These are phyloP conservation scores for Hericium rajendrae DNA, from an alignment of 768 basidiomycete species.

Conservation along the genomic window DNA sequence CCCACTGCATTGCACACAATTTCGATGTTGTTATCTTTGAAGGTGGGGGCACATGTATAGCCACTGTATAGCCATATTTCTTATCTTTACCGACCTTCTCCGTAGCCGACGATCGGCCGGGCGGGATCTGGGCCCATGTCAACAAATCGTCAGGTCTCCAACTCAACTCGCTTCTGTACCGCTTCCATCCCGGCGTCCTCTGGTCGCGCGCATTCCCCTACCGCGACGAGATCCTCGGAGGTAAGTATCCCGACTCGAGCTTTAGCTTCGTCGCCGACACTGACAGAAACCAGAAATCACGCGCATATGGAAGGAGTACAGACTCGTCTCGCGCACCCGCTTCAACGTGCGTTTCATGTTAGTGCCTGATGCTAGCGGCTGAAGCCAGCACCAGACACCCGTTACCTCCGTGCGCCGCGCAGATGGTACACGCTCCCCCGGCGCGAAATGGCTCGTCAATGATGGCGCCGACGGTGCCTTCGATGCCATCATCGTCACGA, in stretches of 20 bases:
- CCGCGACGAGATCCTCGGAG: slow-evolving; percentile 39
- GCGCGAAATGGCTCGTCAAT: slow-evolving; percentile 37
- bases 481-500: slow-evolving; percentile 40
- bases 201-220: slow-evolving; percentile 38
- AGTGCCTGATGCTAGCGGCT: slow-evolving; percentile 18
- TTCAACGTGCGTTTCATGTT: slow-evolving; percentile 35
- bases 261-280: not conserved
- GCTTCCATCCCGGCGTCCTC: slow-evolving; percentile 37
- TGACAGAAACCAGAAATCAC: slow-evolving; percentile 23
- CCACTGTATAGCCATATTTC: not conserved
- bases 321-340: slow-evolving; percentile 35
- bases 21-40: slow-evolving; percentile 46
- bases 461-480: slow-evolving; percentile 37
- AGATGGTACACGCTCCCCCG: not conserved
- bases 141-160: slow-evolving; percentile 43
- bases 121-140: slow-evolving; percentile 43
- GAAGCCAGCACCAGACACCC: slow-evolving; percentile 6
- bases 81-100: not conserved
- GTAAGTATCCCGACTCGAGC: slow-evolving; percentile 16
- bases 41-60: slow-evolving; percentile 16
- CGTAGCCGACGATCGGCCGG: slow-evolving; percentile 23
- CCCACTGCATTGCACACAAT: slow-evolving; percentile 39
- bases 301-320: slow-evolving; percentile 39
- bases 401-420: not conserved
- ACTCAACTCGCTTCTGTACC: slow-evolving; percentile 40